Evolutionary conservation across 768 basidiomycete genomes (phyloP), one percentile per base, ranked within the genome.

Genomic region (Phaeolepiota aurea): DNA sequence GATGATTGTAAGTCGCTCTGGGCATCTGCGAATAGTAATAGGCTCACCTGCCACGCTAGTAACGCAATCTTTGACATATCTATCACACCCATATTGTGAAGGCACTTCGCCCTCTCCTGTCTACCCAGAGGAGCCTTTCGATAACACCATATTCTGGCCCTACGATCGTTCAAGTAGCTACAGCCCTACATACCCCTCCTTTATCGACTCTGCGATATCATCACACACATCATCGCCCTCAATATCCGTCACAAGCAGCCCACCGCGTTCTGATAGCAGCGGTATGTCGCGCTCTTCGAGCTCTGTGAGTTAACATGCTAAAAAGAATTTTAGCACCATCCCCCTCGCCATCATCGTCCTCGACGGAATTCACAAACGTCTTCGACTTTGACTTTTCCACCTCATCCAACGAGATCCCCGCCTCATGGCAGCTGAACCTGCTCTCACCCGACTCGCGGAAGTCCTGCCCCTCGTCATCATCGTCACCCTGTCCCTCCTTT

Each of bases 341-440:
- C 54, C 38, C 49, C 34, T 60, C 62, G 9, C 60, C 65, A n/a
- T 58, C 64, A 35, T 55, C 59, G 15, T 49, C 48, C 16, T 44
- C 53, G 19, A 55, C 55, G 32, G 61, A 66, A 32, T 57, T 56
- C 38, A 42, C 55, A 1, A 57, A 56, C 30, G 52, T 57, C 3
- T 63, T 60, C 34, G 61, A 59, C 44, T 61, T 58, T 15, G 59
- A 64, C 38, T 62, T 56, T 37, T 44, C 54, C 19, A 44, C 55
- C 9, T 52, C 62, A 10, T 53, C 52, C 10, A 45, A 45, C 16
- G 56, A 57, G 37, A 54, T 49, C 30, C 45, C 51, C 7, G 44
- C 53, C 1, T 30, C 50, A 2, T 50, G 53, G 3, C 50, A 51
- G 25, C 49, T 46, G 3, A 22, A 34, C 15, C 25, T 30, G 2